Evolutionary conservation across 164 flowering plant genomes (phyloP), one percentile per base, ranked within the genome.

Genomic region (Vitis amurensis): DNA sequence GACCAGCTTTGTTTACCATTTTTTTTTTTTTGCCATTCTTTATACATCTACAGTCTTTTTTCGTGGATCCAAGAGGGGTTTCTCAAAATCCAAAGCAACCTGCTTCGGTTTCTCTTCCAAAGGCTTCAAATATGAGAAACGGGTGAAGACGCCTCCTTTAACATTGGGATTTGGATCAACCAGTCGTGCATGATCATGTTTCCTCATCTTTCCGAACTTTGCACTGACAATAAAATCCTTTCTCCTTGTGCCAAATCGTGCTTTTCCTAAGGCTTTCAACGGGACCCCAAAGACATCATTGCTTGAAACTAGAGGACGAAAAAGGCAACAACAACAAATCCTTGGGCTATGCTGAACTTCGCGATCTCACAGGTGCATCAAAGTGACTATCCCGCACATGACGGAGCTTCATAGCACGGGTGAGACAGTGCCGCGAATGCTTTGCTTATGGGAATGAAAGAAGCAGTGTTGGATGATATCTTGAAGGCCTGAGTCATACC

Each of bases 1-100:
- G 74, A 31, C 96, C 98, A 67, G 99, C 93, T 71, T 94, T 96
- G 68, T 79, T 70, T 4, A 95, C 96, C 99, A 92, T 94, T 77
- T 88, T 92, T 59, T 86, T 73, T 1, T 1, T 19, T 19, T 19
- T 19, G 23, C 23, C 23, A 19, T 19, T 19, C 23, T 19, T 19
- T 19, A 19, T 19, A 94, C 99, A 75, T 91, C 97, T 9, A 71
- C 70, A 19, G 93, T 91, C 82, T 90, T 88, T 86, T 82, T 88
- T 71, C 90, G 89, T 51, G 93, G 79, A 65, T 76, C 92, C 78
- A 88, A 52, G 17, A 95, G 91, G 8, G 99, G 99, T 71, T 78
- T 93, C 90, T 95, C 99, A 55, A 95, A 95, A 12, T 80, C 93
- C 79, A 95, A 70, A 50, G 85, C 85, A 13, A 90, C 96, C 0